Percentiles rank a stretch among this genome's conserved stretches.
phyloP scores from a whole-genome alignment of 2,329 filamentous ascomycete genomes.

The Fusarium algeriense region DNA sequence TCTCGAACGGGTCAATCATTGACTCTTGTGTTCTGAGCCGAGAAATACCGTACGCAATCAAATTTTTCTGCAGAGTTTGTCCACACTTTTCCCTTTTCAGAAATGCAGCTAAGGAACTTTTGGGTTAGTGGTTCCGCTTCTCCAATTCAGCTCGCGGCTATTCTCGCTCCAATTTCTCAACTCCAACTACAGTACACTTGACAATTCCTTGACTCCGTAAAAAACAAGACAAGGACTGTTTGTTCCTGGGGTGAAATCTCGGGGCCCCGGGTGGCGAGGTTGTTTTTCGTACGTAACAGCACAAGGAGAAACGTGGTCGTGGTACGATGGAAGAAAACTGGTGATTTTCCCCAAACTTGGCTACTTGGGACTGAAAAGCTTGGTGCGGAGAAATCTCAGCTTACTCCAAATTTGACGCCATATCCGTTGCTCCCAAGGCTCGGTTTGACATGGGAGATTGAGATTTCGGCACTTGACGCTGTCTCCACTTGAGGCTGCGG shows the following conservation, averaged over 20 bases:
- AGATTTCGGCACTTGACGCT: slow-evolving; percentile 22
- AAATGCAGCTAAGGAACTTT: fast-evolving
- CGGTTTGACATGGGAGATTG: slow-evolving; percentile 17
- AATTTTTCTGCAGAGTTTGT: slow-evolving; percentile 31
- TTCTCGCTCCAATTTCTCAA: slow-evolving; percentile 17
- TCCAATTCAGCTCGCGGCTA: slow-evolving; percentile 31
- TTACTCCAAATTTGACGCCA: slow-evolving; percentile 34
- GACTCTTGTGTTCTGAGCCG: slow-evolving; percentile 13
- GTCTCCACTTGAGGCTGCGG: slow-evolving; percentile 22
- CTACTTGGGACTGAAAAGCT: neutral
- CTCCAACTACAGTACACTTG: slow-evolving; percentile 11
- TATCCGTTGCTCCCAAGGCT: slow-evolving; percentile 19
- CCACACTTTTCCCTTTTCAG: slow-evolving; percentile 9
- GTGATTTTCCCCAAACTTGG: slow-evolving; percentile 19
- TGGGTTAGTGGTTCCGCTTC: slow-evolving; percentile 19
- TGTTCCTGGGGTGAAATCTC: slow-evolving; percentile 21
- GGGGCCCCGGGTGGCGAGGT: slow-evolving; percentile 29
- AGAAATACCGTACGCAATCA: slow-evolving; percentile 23
- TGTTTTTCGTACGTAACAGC: slow-evolving; percentile 21
- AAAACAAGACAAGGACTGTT: neutral
- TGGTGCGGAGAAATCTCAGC: slow-evolving; percentile 18
- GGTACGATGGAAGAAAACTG: slow-evolving; percentile 1
- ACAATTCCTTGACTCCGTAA: neutral
- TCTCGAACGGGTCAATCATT: slow-evolving; percentile 19
- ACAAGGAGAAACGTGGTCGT: slow-evolving; percentile 9